A percentile compares a stretch with the other conserved stretches of the same genome.
Conservation (phyloP, 2,329 filamentous ascomycete genomes). For the Cryphonectria naterciae region DNA sequence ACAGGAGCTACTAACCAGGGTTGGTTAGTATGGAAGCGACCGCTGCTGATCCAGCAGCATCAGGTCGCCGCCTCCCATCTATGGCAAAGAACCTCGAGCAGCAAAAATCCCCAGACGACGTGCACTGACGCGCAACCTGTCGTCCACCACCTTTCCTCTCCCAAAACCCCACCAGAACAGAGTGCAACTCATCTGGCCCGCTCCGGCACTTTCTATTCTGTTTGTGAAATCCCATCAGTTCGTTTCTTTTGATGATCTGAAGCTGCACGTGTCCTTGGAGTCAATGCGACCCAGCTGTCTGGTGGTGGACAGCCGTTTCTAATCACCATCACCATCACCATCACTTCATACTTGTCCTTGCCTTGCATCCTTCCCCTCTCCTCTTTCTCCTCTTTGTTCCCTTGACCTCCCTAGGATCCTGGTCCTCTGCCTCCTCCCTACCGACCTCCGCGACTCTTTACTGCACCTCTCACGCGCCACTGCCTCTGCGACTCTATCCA, state of each 20-base stretch:
- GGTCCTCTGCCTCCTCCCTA: background rate
- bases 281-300: constrained; percentile 29
- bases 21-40: background rate
- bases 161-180: background rate
- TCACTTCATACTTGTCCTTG: constrained; percentile 9
- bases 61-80: constrained; percentile 21
- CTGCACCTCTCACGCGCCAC: background rate
- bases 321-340: constrained; percentile 25
- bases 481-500: background rate
- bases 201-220: constrained; percentile 5
- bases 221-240: background rate
- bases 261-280: constrained; percentile 25
- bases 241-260: constrained; percentile 27
- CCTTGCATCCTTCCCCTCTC: background rate
- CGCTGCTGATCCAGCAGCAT: constrained; percentile 4
- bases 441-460: background rate
- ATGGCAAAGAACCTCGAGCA: constrained; percentile 3
- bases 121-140: constrained; percentile 12
- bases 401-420: background rate
- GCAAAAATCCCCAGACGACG: constrained; percentile 9
- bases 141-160: background rate
- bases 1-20: background rate
- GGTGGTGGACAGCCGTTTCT: constrained; percentile 29
- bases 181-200: background rate
- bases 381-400: background rate